Conservation (phyloP, 306 rosid genomes). For the Cucumis sativus region Cucumber_9930_V3 NC_026660.2:3924001-3924500, state of each 20-base stretch:
- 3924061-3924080: not conserved
- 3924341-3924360: conserved; percentile 22
- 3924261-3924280: conserved; percentile 31
- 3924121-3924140: not conserved
- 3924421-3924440: not conserved
- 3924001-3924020: not conserved
- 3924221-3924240: conserved; percentile 28
- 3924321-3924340: conserved; percentile 8
- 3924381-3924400: conserved; percentile 16
- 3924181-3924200: conserved; percentile 19
- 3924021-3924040: not conserved
- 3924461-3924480: not conserved
- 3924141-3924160: conserved; percentile 6
- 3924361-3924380: conserved; percentile 11
- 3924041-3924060: not conserved
- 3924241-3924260: conserved; percentile 47
- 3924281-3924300: conserved; percentile 23
- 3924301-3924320: conserved; percentile 28
- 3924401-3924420: not conserved
- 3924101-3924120: not conserved
- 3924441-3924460: not conserved
- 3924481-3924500: conserved; percentile 7
- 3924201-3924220: conserved; percentile 20
- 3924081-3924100: not conserved
- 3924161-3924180: conserved; percentile 16